These are phyloP conservation scores for Fagus sylvatica DNA, from an alignment of 306 rosid species.

Conservation along the genomic window DNA sequence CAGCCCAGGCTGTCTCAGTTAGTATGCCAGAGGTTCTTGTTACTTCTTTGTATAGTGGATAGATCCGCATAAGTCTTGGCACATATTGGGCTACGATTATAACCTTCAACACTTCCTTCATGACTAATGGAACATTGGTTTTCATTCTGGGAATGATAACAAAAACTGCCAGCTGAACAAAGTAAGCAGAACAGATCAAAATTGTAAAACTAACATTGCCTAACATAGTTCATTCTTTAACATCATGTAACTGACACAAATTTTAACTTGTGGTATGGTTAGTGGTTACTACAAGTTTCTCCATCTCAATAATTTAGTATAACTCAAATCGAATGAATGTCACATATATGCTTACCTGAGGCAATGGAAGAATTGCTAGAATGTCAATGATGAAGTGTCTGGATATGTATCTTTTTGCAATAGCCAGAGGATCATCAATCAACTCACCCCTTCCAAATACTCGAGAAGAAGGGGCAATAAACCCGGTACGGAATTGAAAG, in stretches of 20 bases:
- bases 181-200: constrained; percentile 7
- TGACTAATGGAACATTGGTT: constrained; percentile 23
- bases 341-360: constrained; percentile 58
- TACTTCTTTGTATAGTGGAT: constrained; percentile 68
- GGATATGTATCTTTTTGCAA: constrained; percentile 65
- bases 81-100: constrained; percentile 50
- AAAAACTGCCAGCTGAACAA: constrained; percentile 54
- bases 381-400: constrained; percentile 73
- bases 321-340: constrained; percentile 3
- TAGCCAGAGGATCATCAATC: constrained; percentile 50
- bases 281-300: constrained; percentile 26
- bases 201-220: constrained; percentile 22
- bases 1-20: constrained; percentile 89
- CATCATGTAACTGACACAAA: constrained; percentile 9
- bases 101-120: constrained; percentile 52
- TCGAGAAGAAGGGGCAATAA: constrained; percentile 76
- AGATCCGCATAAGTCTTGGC: constrained; percentile 65
- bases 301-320: not conserved
- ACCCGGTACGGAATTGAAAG: constrained; percentile 82
- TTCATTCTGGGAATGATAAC: constrained; percentile 19
- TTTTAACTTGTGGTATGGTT: too few species aligned
- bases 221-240: not conserved
- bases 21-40: constrained; percentile 75
- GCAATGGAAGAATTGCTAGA: constrained; percentile 82
- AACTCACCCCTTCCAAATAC: constrained; percentile 88